Conservation (phyloP, 1,139 yeast species). For the Zygotorulaspora mrakii region DNA sequence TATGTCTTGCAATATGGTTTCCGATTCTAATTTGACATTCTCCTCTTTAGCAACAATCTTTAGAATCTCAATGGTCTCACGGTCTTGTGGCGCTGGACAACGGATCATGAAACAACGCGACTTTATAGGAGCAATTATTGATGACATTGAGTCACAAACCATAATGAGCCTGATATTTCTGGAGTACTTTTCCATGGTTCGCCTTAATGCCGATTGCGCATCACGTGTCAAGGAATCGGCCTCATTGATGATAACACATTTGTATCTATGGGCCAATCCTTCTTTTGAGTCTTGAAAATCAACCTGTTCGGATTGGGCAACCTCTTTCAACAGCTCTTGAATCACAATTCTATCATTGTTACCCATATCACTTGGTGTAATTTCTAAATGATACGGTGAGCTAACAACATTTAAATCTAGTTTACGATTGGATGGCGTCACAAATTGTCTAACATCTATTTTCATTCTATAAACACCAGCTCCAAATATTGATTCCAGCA, state of each 20-base stretch:
- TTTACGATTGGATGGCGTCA: constrained; percentile 66
- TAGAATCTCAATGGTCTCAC: constrained; percentile 56
- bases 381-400: constrained; percentile 85
- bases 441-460: constrained; percentile 83
- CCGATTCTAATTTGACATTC: constrained; percentile 43
- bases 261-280: constrained; percentile 60
- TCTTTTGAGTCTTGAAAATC: constrained; percentile 44
- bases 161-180: constrained; percentile 78
- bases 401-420: constrained; percentile 88
- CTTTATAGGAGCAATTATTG: constrained; percentile 88
- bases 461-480: constrained; percentile 76
- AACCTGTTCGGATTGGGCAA: constrained; percentile 93
- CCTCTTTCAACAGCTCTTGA: constrained; percentile 87
- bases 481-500: constrained; percentile 78
- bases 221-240: constrained; percentile 99
- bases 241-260: constrained; percentile 89
- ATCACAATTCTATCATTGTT: constrained; percentile 91
- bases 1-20: constrained; percentile 47
- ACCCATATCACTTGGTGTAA: constrained; percentile 96
- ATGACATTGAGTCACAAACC: constrained; percentile 85
- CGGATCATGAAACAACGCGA: constrained; percentile 86
- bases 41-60: constrained; percentile 56
- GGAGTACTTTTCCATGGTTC: constrained; percentile 98
- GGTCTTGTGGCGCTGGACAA: constrained; percentile 71
- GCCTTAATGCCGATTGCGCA: constrained; percentile 93